Percentiles rank a stretch among this genome's conserved stretches.
Conservation (phyloP, 306 rosid species). For the Amphicarpaea edgeworthii region DNA sequence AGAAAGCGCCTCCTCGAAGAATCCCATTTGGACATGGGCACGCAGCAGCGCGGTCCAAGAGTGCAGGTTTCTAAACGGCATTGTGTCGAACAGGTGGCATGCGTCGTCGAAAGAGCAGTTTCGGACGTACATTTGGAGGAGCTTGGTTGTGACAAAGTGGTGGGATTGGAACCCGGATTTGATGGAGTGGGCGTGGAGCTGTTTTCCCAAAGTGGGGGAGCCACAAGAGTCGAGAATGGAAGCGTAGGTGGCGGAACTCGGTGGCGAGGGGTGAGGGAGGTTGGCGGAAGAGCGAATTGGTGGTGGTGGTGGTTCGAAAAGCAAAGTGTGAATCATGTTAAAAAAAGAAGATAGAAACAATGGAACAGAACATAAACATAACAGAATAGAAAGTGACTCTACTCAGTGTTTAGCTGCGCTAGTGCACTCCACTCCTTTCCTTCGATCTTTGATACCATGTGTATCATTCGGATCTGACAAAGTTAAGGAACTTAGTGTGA, state of each 20-base stretch:
- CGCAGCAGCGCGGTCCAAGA: constrained; percentile 61
- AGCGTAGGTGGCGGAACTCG: constrained; percentile 51
- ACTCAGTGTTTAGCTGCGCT: too few relatives aligned
- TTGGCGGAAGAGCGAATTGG: too few relatives aligned
- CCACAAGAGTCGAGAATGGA: constrained; percentile 54
- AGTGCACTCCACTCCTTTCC: too few relatives aligned
- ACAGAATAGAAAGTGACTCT: too few relatives aligned
- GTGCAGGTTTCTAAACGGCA: constrained; percentile 55
- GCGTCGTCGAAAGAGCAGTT: constrained; percentile 48
- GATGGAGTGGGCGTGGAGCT: constrained; percentile 55
- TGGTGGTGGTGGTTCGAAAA: too few relatives aligned
- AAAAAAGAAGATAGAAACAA: too few relatives aligned
- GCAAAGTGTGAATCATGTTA: too few relatives aligned
- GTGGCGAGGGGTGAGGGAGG: constrained; percentile 29
- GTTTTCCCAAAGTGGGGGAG: constrained; percentile 53
- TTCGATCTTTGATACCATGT: too few relatives aligned
- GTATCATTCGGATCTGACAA: too few relatives aligned
- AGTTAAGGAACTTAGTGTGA: too few relatives aligned
- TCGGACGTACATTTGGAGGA: constrained; percentile 60
- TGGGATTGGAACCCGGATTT: constrained; percentile 52
- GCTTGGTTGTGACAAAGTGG: constrained; percentile 56
- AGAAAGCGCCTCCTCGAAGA: constrained; percentile 47
- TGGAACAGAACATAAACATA: too few relatives aligned
- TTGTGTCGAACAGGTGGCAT: constrained; percentile 50
- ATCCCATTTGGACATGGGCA: constrained; percentile 46